Evolutionary conservation across 352 stramenopile species (phyloP).

Genomic region (Pythium insidiosum): DNA sequence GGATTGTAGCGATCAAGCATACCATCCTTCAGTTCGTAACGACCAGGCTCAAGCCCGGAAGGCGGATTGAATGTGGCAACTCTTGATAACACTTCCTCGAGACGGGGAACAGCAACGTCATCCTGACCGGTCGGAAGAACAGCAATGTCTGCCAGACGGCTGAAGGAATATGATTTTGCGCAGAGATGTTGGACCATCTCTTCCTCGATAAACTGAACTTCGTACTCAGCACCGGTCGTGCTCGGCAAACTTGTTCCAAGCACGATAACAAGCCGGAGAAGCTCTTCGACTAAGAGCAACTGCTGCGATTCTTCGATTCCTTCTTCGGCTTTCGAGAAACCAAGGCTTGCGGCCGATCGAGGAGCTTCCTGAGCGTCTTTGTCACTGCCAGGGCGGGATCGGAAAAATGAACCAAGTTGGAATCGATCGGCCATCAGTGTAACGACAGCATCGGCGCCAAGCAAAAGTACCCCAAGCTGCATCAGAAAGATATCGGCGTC

Average conservation of each 20-base stretch:
- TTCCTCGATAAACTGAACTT: slow-evolving; percentile 70
- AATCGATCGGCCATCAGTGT: slow-evolving; percentile 74
- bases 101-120: slow-evolving; percentile 52
- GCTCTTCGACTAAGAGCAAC: slow-evolving; percentile 78
- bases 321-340: slow-evolving; percentile 31
- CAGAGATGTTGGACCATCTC: slow-evolving; percentile 84
- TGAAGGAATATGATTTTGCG: slow-evolving; percentile 72
- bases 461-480: slow-evolving; percentile 59
- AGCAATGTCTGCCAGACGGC: slow-evolving; percentile 72
- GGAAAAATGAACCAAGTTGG: slow-evolving; percentile 67
- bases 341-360: too few species aligned
- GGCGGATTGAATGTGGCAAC: slow-evolving; percentile 69
- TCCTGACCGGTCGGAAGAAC: slow-evolving; percentile 80
- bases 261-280: slow-evolving; percentile 71
- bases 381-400: too few species aligned
- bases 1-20: slow-evolving; percentile 78
- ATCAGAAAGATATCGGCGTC: slow-evolving; percentile 77
- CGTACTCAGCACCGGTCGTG: slow-evolving; percentile 40
- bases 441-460: slow-evolving; percentile 53
- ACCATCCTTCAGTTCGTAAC: slow-evolving; percentile 72
- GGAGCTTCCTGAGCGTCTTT: too few species aligned
- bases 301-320: slow-evolving; percentile 67
- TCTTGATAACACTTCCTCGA: slow-evolving; percentile 54
- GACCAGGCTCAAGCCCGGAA: slow-evolving; percentile 65
- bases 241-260: slow-evolving; percentile 68